phyloP scores from a whole-genome alignment of 345 rosid genomes.

The Jatropha curcas region DNA sequence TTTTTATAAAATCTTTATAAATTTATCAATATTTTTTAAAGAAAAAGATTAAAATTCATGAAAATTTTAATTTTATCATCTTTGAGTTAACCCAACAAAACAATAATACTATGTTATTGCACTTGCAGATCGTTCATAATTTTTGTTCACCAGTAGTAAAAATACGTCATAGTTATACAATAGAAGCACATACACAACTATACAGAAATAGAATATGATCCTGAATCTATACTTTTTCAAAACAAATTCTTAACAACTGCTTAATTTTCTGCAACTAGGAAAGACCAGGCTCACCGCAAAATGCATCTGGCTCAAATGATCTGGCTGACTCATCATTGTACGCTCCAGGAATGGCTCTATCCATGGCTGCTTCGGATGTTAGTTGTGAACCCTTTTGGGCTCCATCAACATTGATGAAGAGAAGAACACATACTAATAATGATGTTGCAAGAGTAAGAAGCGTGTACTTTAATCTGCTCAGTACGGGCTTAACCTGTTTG shows the following conservation, averaged over 20 bases:
- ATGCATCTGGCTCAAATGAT: slow-evolving; percentile 82
- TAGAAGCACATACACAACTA: neutral
- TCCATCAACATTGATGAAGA: slow-evolving; percentile 51
- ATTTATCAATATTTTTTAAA: too few species aligned
- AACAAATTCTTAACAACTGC: slow-evolving; percentile 14
- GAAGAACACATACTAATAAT: slow-evolving; percentile 45
- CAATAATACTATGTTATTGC: neutral
- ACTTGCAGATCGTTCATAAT: neutral
- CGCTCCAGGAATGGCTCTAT: slow-evolving; percentile 67
- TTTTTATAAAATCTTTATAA: too few species aligned
- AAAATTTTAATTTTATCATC: too few species aligned
- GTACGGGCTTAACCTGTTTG: slow-evolving; percentile 79
- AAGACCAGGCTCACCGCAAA: slow-evolving; percentile 67
- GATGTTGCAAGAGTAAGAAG: slow-evolving; percentile 65
- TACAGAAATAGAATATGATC: neutral
- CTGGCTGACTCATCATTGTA: slow-evolving; percentile 79
- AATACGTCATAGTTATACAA: neutral
- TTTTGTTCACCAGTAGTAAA: neutral
- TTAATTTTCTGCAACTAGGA: slow-evolving; percentile 9
- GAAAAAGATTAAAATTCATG: too few species aligned
- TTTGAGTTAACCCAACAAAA: too few species aligned
- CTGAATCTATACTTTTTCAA: slow-evolving; percentile 9
- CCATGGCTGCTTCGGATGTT: slow-evolving; percentile 31
- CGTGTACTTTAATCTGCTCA: slow-evolving; percentile 74
- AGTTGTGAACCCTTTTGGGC: slow-evolving; percentile 35